Evolutionary conservation across 306 rosid species (phyloP).

Genomic region (Gleditsia sinensis): DNA sequence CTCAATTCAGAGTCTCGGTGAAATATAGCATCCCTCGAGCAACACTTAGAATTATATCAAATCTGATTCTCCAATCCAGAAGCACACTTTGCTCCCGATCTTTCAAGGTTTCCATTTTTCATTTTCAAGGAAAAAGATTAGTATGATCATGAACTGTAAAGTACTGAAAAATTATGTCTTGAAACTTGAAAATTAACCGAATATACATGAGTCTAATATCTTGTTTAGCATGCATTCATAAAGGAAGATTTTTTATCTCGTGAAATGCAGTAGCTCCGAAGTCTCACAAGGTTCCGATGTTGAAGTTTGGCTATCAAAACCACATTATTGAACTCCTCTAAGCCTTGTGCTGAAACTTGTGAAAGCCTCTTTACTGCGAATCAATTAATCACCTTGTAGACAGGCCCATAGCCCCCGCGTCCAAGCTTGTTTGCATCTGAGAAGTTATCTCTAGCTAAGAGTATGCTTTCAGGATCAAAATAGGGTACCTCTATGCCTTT

Average conservation of each 20-base stretch:
- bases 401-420: slow-evolving; percentile 66
- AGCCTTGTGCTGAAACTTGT: slow-evolving; percentile 49
- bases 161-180: too few species aligned
- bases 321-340: slow-evolving; percentile 49
- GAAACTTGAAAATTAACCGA: slow-evolving; percentile 40
- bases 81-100: slow-evolving; percentile 30
- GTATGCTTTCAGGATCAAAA: slow-evolving; percentile 35
- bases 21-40: slow-evolving; percentile 38
- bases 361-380: slow-evolving; percentile 57
- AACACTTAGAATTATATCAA: slow-evolving; percentile 46
- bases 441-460: slow-evolving; percentile 50
- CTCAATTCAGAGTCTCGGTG: slow-evolving; percentile 41
- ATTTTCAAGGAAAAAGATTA: too few species aligned
- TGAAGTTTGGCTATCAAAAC: slow-evolving; percentile 54
- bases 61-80: slow-evolving; percentile 44
- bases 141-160: too few species aligned
- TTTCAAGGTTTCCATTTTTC: slow-evolving; percentile 1
- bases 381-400: slow-evolving; percentile 46
- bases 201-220: slow-evolving; percentile 53
- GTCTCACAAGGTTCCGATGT: slow-evolving; percentile 54
- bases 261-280: slow-evolving; percentile 45
- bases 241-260: slow-evolving; percentile 46
- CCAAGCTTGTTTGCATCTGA: slow-evolving; percentile 58
- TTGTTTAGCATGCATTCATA: slow-evolving; percentile 58
- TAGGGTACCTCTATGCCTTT: slow-evolving; percentile 45